phyloP scores from a whole-genome alignment of 768 basidiomycete species.

The Cantharellus anzutake region DNA sequence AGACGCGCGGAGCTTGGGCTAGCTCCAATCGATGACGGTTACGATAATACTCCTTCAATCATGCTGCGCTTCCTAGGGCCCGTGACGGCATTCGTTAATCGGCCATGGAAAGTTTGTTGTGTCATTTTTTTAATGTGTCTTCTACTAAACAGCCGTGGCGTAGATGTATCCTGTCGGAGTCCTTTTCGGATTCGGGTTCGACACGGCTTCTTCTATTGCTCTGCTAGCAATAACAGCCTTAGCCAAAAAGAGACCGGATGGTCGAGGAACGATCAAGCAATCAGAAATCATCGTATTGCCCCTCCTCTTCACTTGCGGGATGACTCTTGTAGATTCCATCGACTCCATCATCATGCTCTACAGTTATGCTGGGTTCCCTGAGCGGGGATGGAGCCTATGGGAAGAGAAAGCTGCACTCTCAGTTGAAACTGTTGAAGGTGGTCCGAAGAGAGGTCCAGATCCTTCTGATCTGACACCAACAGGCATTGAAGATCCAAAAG shows the following conservation, averaged over 20 bases:
- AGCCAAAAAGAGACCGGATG: conserved; percentile 37
- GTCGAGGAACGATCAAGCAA: conserved; percentile 30
- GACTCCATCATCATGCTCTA: conserved; percentile 84
- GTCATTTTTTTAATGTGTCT: not conserved
- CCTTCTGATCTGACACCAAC: not conserved
- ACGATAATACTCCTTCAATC: conserved; percentile 29
- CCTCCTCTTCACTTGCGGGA: conserved; percentile 75
- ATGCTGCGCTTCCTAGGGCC: conserved; percentile 69
- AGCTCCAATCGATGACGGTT: not conserved
- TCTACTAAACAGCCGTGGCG: not conserved
- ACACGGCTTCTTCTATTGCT: conserved; percentile 81
- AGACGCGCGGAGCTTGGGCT: not conserved
- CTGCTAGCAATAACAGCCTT: conserved; percentile 71
- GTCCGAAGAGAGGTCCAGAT: not conserved
- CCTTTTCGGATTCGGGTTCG: conserved; percentile 77
- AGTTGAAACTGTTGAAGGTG: too few relatives aligned
- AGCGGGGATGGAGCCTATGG: conserved; percentile 14
- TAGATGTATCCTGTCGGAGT: conserved; percentile 84
- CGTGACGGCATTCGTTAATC: conserved; percentile 60
- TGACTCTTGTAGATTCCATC: conserved; percentile 68
- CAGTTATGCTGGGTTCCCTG: conserved; percentile 61
- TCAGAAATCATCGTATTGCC: conserved; percentile 61
- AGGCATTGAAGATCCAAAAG: too few relatives aligned
- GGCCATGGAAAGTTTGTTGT: conserved; percentile 60
- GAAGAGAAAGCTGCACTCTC: not conserved